Conservation (phyloP, 2,329 filamentous ascomycete genomes). For the Colletotrichum euphorbiae region DNA sequence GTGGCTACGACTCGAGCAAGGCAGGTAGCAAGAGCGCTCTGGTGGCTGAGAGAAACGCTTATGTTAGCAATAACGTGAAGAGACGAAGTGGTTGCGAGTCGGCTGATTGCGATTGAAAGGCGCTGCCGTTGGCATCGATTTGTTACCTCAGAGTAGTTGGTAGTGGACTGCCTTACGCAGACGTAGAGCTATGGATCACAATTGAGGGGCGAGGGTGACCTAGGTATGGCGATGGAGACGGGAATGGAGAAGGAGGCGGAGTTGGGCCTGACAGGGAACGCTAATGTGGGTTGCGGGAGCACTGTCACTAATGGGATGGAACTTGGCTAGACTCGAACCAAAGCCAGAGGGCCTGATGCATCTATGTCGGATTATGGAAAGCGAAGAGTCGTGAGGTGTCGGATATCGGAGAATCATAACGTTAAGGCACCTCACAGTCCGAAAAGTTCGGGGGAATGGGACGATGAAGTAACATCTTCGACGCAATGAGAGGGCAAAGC, state of each 20-base stretch:
- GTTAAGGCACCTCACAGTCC: neutral
- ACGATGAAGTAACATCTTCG: too few species aligned
- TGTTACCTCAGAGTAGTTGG: neutral
- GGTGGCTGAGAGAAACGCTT: constrained; percentile 5
- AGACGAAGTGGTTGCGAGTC: constrained; percentile 4
- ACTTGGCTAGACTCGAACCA: neutral
- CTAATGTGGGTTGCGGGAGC: neutral
- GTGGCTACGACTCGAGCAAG: too few species aligned
- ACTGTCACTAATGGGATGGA: constrained; percentile 2
- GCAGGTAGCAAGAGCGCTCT: neutral
- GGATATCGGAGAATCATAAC: neutral
- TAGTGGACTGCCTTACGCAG: constrained; percentile 21
- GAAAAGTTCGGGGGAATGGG: too few species aligned
- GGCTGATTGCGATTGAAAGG: constrained; percentile 25
- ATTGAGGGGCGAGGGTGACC: constrained; percentile 25
- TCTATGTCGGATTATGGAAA: constrained; percentile 2
- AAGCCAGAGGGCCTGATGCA: constrained; percentile 4
- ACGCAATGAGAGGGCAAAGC: too few species aligned
- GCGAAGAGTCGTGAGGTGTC: neutral
- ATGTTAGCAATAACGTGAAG: constrained; percentile 15
- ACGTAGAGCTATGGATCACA: constrained; percentile 23
- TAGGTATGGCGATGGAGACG: constrained; percentile 17
- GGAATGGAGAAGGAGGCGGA: neutral
- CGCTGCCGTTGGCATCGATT: neutral
- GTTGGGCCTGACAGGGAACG: constrained; percentile 18